Evolutionary conservation across 2,329 filamentous ascomycete genomes (phyloP), one percentile per base, ranked within the genome.

Genomic region (Rhynchosporium agropyri): DNA sequence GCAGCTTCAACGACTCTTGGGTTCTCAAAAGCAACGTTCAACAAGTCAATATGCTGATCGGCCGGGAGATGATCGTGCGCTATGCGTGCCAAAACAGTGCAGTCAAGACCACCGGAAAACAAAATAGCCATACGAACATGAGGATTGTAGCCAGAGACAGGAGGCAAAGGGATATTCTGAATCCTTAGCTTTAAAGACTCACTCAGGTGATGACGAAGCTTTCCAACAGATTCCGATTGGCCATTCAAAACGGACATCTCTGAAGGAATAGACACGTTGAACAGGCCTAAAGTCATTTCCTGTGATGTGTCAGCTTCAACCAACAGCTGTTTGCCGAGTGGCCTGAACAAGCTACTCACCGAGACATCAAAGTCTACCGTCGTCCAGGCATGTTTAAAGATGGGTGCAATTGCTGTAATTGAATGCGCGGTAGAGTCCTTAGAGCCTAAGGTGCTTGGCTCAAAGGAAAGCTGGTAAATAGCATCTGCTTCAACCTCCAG

Each of bases 1-100:
- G 84, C 77, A 49, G 84, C 81, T 3, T 81, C 86, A 63, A 83
- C 87, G 67, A 88, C 85, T 38, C 91, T 84, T 0, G 93, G 94
- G 68, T 99, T 99, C 75, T 99, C 91, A 72, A 99, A 99, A 0
- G 94, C 95, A 51, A 99, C 94, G 69, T 99, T 99, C 67, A 99
- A 83, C 8, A 99, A 81, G 73, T 98, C 95, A 65, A 99, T 87
- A 1, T 83, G 79, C 71, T 96, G 88, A 3, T 81, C 76, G 0
- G 73, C 13, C 0, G 90, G 89, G 2, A 98, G 74, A 2, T 96
- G 76, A 12, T 96, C 89, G 73, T 97, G 90, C 10, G 84, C 81
- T 29, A 98, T 77, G 49, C 92, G 85, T 28, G 94, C 94, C 55
- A 99, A 80, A 0, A 97, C 81, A 0, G 93, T 94, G 74, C 95